phyloP scores from a whole-genome alignment of 306 rosid genomes.

The Glycine soja region DNA sequence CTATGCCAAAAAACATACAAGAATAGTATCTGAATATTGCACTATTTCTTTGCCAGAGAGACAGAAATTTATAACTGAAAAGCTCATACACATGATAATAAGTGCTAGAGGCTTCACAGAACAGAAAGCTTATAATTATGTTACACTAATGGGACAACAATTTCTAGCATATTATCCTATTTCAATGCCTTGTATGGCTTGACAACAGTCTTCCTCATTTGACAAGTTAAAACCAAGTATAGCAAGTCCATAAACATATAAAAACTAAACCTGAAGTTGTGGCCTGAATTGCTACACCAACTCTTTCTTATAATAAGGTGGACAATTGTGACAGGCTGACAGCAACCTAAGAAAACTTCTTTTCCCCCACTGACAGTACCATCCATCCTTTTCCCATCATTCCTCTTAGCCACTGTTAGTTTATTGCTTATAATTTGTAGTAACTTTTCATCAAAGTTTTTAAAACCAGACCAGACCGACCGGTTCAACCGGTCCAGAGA shows the following conservation, averaged over 20 bases:
- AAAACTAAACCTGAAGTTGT: constrained; percentile 5
- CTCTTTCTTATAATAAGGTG: constrained; percentile 1
- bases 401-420: background rate
- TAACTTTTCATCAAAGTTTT: background rate
- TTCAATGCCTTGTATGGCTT: background rate
- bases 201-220: background rate
- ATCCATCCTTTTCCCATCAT: background rate
- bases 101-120: too few species aligned
- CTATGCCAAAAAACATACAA: too few species aligned
- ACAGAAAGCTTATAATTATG: too few species aligned
- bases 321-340: background rate
- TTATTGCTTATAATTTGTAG: constrained; percentile 11
- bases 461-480: too few species aligned
- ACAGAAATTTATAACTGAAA: too few species aligned
- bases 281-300: constrained; percentile 2
- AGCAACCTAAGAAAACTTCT: constrained; percentile 7
- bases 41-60: too few species aligned
- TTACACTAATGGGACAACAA: too few species aligned
- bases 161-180: background rate
- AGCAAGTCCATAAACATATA: background rate
- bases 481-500: too few species aligned
- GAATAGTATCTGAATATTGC: background rate
- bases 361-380: background rate
- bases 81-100: too few species aligned
- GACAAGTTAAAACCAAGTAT: background rate